Percentiles rank a stretch among this genome's conserved stretches.
phyloP scores from a whole-genome alignment of 2,329 filamentous ascomycete species.

The Ampelomyces quisqualis region DNA sequence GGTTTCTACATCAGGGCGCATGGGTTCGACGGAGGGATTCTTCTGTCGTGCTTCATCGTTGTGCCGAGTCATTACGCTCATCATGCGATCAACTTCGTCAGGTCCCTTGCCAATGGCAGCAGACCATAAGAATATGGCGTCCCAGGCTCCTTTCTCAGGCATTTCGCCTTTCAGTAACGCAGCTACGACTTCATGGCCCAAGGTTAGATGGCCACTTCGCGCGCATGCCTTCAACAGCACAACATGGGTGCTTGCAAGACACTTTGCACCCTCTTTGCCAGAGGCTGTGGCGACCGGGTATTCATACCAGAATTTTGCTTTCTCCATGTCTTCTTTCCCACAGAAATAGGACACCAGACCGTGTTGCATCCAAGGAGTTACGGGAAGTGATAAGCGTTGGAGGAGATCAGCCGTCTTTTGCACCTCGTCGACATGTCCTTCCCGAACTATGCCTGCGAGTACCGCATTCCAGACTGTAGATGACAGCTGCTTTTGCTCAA shows the following conservation, averaged over 20 bases:
- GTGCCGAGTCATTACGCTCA: conserved; percentile 62
- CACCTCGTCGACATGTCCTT: conserved; percentile 61
- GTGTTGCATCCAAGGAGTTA: conserved; percentile 46
- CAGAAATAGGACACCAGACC: conserved; percentile 65
- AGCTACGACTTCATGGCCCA: conserved; percentile 47
- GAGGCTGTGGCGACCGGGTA: conserved; percentile 50
- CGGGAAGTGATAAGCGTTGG: conserved; percentile 41
- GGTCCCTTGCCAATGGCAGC: conserved; percentile 69
- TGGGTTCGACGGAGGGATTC: conserved; percentile 27
- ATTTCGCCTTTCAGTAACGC: conserved; percentile 37
- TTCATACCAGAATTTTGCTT: conserved; percentile 68
- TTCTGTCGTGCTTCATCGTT: conserved; percentile 49
- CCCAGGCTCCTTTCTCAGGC: conserved; percentile 61
- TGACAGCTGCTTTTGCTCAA: conserved; percentile 1
- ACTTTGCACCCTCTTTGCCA: conserved; percentile 7
- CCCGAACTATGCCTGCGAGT: conserved; percentile 61
- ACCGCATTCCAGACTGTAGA: conserved; percentile 43
- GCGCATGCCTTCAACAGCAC: conserved; percentile 61
- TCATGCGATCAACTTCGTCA: conserved; percentile 72
- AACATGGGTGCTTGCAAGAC: conserved; percentile 47
- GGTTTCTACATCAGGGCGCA: conserved; percentile 64
- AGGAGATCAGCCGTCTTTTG: conserved; percentile 57
- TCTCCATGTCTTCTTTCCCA: conserved; percentile 56
- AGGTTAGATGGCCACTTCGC: conserved; percentile 27
- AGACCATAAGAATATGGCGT: conserved; percentile 74